Evolutionary conservation across 805 yeast species (phyloP).

Genomic region (Candida maris): DNA sequence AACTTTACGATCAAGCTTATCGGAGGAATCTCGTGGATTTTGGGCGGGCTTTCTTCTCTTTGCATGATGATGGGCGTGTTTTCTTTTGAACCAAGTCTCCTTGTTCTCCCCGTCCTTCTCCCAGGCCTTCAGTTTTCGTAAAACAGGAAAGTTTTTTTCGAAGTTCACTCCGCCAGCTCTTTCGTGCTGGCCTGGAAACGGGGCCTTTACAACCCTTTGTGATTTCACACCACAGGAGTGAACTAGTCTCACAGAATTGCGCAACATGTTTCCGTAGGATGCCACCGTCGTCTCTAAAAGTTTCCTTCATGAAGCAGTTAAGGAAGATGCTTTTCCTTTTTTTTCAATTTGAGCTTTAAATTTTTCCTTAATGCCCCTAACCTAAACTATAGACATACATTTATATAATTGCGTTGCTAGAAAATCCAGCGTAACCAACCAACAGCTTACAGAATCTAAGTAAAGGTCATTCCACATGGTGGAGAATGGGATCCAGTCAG

Average conservation of each 20-base stretch:
- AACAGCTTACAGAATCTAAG: no score
- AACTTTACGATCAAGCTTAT: slow-evolving; percentile 9
- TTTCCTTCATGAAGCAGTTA: no score
- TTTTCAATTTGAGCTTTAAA: no score
- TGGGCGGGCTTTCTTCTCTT: slow-evolving; percentile 25
- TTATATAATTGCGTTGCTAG: no score
- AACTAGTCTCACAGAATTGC: not conserved
- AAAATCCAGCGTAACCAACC: no score
- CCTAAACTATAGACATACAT: no score
- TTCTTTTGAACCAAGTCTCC: slow-evolving; percentile 56
- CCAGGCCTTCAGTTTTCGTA: slow-evolving; percentile 57
- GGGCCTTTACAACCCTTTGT: slow-evolving; percentile 25
- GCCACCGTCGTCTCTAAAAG: no score
- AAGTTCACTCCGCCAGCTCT: slow-evolving; percentile 22
- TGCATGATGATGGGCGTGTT: slow-evolving; percentile 67
- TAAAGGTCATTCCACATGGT: no score
- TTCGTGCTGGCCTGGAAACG: slow-evolving; percentile 20
- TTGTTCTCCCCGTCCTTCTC: slow-evolving; percentile 57
- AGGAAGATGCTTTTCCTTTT: no score
- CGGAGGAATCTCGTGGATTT: slow-evolving; percentile 17
- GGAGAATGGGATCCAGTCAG: not conserved
- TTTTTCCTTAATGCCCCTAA: no score
- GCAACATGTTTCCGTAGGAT: no score
- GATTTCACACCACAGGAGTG: not conserved
- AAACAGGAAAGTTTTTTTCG: slow-evolving; percentile 42